These are phyloP conservation scores for Citrullus amarus DNA, from an alignment of 306 rosid species.

Conservation along the genomic window DNA sequence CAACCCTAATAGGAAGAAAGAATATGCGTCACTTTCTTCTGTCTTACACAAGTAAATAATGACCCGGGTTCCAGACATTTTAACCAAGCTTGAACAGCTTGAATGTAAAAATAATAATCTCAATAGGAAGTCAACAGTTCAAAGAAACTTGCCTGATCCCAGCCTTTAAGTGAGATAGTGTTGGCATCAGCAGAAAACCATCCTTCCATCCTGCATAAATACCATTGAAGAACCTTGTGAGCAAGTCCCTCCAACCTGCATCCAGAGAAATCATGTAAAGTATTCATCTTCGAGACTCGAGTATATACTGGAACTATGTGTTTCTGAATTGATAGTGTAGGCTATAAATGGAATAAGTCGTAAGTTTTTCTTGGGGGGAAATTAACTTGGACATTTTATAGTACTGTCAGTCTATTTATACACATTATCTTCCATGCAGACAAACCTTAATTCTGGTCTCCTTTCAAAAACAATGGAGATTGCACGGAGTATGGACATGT, in stretches of 20 bases:
- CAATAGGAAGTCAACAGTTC: not conserved
- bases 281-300: not conserved
- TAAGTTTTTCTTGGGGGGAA: not conserved
- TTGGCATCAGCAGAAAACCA: conserved; percentile 99
- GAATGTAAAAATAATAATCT: not conserved
- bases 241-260: conserved; percentile 84
- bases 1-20: not conserved
- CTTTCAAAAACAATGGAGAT: conserved; percentile 72
- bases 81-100: not conserved
- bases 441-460: conserved; percentile 69
- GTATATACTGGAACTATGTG: not conserved
- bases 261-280: conserved; percentile 2
- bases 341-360: not conserved
- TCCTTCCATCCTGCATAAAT: conserved; percentile 97
- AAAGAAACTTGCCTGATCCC: conserved; percentile 82
- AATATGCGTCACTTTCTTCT: not conserved
- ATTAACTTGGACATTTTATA: not conserved
- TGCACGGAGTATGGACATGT: conserved; percentile 70
- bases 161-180: conserved; percentile 70
- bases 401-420: not conserved
- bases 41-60: not conserved
- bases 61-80: not conserved
- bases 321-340: not conserved
- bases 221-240: conserved; percentile 94
- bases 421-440: not conserved